Base-by-base conservation (phyloP, 768 basidiomycete species). In the Boletus eberwhitei region DNA sequence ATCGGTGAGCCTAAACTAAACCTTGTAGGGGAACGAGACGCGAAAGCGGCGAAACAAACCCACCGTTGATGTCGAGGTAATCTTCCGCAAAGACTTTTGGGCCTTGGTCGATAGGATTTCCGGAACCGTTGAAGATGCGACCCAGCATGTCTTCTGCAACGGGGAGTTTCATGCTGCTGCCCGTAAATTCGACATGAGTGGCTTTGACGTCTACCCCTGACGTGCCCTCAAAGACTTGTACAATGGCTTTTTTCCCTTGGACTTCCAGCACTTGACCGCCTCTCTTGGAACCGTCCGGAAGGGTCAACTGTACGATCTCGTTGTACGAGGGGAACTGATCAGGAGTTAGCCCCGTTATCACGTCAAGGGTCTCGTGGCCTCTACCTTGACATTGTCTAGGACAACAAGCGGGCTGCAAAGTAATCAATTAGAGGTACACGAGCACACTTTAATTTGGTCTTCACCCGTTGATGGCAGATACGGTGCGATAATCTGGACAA, bases 71-170 rank as follows among this genome's bases (percentile, higher is more conserved):
- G 73, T 99, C 97, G 60, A 98, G 80, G 73, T 98, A 98, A 69
- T 99, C 97, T 75, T 98, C 97, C 12, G 97, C 97, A 75, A 98
- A 98, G 24, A 98, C 97, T 71, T 97, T 98, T 0, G 97, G 97
- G 29, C 97, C 97, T 66, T 98, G 86, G 75, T 99, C 97, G 66
- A 98, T 98, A 26, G 97, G 96, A 66, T 92, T 91, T 35, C 97
- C 97, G 40, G 91, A 93, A 55, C 97, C 97, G 73, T 99, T 99
- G 83, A 99, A 98, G 69, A 98, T 95, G 59, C 97, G 90, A 32
- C 97, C 97, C 65, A 97, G 73, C 95, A 98, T 98, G 77, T 98
- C 97, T 72, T 98, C 97, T 22, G 94, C 93, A 19, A 98, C 97
- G 41, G 97, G 94, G 2, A 99, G 81, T 72, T 97, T 98, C 97